Percentiles rank a stretch among this genome's conserved stretches.
phyloP scores from a whole-genome alignment of 176 grass and related monocot species.

The Melocanna baccifera region DNA sequence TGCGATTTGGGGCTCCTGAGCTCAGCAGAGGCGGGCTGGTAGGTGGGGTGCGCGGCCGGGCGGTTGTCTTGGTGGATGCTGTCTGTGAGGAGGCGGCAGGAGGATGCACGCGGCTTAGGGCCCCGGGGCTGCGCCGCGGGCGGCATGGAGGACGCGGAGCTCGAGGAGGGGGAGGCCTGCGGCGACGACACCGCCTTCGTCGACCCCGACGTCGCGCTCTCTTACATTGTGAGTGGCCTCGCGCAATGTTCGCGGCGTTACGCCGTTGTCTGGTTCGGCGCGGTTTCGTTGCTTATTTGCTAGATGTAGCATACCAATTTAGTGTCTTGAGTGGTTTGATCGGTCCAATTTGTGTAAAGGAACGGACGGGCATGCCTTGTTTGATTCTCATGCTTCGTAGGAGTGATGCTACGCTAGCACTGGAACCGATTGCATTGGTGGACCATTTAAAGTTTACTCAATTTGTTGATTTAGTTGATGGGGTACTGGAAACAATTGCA shows the following conservation, averaged over 20 bases:
- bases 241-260: background rate
- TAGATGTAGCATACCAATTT: background rate
- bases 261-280: background rate
- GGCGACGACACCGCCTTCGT: conserved; percentile 52
- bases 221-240: conserved; percentile 86
- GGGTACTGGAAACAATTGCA: background rate
- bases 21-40: background rate
- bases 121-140: background rate
- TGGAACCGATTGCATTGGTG: background rate
- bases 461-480: background rate
- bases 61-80: conserved; percentile 41
- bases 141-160: conserved; percentile 66
- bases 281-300: background rate
- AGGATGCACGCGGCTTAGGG: conserved; percentile 32
- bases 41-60: conserved; percentile 10
- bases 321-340: background rate
- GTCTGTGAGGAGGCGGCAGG: conserved; percentile 51
- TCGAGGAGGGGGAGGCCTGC: conserved; percentile 80
- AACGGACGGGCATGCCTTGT: background rate
- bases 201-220: conserved; percentile 78
- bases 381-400: background rate
- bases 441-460: conserved; percentile 3
- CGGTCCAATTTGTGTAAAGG: background rate
- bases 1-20: conserved; percentile 4
- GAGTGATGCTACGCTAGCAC: background rate